phyloP scores from a whole-genome alignment of 176 grass and related monocot genomes.

The Elymus sibiricus region DNA sequence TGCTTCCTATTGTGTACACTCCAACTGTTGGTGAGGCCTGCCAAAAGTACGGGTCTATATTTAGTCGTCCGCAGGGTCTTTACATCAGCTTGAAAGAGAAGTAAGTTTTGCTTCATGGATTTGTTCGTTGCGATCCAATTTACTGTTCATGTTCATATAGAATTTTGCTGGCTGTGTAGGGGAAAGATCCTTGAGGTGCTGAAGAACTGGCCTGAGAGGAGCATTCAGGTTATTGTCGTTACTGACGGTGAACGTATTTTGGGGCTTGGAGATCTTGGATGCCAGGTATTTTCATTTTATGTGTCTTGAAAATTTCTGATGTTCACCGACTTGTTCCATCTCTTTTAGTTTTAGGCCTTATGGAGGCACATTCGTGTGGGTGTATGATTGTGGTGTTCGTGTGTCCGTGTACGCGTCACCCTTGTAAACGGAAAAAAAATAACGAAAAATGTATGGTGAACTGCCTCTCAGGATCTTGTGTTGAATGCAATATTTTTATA shows the following conservation, averaged over 20 bases:
- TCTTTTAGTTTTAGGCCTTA: neutral
- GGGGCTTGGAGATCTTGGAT: conserved; percentile 96
- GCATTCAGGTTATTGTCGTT: conserved; percentile 97
- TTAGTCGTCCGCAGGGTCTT: conserved; percentile 72
- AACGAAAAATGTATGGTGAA: neutral
- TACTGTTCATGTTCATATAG: conserved; percentile 13
- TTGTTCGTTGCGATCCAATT: neutral
- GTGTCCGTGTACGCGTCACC: neutral
- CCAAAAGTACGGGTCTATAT: conserved; percentile 94
- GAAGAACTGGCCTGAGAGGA: conserved; percentile 94
- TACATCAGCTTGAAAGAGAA: conserved; percentile 96
- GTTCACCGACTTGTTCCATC: neutral
- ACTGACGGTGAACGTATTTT: conserved; percentile 94
- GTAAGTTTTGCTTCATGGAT: conserved; percentile 35
- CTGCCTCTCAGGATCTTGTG: neutral
- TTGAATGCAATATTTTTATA: conserved; percentile 34
- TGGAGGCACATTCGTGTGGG: neutral
- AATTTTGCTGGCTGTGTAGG: conserved; percentile 40
- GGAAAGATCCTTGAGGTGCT: conserved; percentile 87
- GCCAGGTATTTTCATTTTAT: conserved; percentile 51
- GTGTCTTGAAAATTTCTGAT: conserved; percentile 9
- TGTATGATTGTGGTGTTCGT: neutral
- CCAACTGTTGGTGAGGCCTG: conserved; percentile 97
- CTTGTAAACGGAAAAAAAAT: neutral
- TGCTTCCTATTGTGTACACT: conserved; percentile 93